Evolutionary conservation across 2,329 filamentous ascomycete genomes (phyloP).

Genomic region (Pseudogymnoascus sp.): DNA sequence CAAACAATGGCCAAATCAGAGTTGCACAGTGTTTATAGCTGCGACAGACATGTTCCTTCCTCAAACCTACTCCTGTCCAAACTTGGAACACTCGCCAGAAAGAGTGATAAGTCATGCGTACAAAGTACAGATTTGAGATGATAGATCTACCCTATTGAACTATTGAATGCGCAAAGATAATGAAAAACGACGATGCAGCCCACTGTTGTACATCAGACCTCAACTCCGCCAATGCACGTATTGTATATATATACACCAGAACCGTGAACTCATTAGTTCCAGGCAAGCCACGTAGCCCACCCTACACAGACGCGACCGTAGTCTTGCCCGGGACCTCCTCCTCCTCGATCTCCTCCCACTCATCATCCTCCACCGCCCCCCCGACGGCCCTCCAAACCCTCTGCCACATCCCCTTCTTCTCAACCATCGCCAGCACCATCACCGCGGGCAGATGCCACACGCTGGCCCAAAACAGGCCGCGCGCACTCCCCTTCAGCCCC

Average conservation of each 20-base stretch:
- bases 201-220: conserved; percentile 8
- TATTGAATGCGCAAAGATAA: not conserved
- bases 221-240: conserved; percentile 4
- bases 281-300: not conserved
- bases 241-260: conserved; percentile 5
- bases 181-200: conserved; percentile 2
- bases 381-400: conserved; percentile 66
- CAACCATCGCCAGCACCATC: conserved; percentile 80
- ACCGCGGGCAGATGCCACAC: conserved; percentile 92
- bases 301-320: conserved; percentile 1
- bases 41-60: not conserved
- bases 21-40: not conserved
- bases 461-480: conserved; percentile 90
- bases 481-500: conserved; percentile 71
- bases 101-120: not conserved
- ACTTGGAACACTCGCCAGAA: not conserved
- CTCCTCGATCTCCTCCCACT: conserved; percentile 50
- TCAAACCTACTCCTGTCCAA: not conserved
- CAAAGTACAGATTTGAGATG: conserved; percentile 6
- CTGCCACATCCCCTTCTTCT: conserved; percentile 90
- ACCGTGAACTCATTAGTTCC: conserved; percentile 8
- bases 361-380: conserved; percentile 49
- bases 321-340: conserved; percentile 18
- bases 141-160: conserved; percentile 2
- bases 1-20: conserved; percentile 4